Conservation (phyloP, 257 asterid genomes). For the Ophiorrhiza pumila region DNA sequence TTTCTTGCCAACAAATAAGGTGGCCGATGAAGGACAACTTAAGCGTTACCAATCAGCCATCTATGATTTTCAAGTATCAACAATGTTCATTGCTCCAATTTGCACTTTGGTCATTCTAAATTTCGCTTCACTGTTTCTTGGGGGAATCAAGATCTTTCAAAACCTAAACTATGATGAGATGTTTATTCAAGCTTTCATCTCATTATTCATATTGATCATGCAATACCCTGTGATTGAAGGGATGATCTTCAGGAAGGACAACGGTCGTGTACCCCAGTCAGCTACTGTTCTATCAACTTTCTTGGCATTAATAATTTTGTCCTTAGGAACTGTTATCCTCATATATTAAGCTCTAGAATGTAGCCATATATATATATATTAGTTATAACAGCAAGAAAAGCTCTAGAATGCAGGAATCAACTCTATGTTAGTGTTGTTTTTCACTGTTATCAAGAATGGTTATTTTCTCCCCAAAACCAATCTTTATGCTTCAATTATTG, state of each 20-base stretch:
- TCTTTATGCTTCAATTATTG: too few species aligned
- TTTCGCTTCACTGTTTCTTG: conserved; percentile 31
- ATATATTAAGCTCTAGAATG: too few species aligned
- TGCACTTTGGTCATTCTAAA: conserved; percentile 45
- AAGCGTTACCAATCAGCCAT: conserved; percentile 33
- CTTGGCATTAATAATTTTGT: not conserved
- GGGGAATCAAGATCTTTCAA: conserved; percentile 21
- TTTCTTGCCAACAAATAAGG: conserved; percentile 59
- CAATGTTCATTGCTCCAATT: conserved; percentile 41
- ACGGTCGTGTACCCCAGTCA: not conserved
- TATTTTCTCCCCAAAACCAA: too few species aligned
- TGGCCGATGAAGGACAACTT: conserved; percentile 37
- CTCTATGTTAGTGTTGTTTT: too few species aligned
- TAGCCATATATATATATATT: too few species aligned
- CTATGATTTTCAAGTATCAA: conserved; percentile 50
- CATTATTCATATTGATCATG: conserved; percentile 37
- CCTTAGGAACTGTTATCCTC: not conserved
- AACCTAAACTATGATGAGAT: conserved; percentile 22
- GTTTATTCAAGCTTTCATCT: conserved; percentile 34
- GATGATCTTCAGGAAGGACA: conserved; percentile 45
- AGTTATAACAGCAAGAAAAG: too few species aligned
- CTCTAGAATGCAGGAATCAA: too few species aligned
- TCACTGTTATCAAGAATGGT: too few species aligned
- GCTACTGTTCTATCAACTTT: not conserved
- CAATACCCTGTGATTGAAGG: conserved; percentile 59